Evolutionary conservation across 306 rosid genomes (phyloP).

Genomic region (Sophora flavescens): DNA sequence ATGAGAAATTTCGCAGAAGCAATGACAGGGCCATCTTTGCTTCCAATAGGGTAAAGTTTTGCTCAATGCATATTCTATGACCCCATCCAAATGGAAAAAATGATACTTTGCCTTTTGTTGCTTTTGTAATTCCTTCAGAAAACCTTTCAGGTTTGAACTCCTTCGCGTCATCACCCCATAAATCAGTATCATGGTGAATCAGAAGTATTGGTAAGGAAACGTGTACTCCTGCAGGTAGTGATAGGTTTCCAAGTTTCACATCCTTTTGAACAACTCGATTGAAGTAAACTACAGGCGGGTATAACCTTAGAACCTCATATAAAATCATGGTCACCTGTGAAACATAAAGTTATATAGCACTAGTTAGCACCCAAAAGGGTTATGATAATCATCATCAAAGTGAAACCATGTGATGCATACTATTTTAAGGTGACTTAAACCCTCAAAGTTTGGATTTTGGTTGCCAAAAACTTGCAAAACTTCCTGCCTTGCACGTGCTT

Average conservation of each 20-base stretch:
- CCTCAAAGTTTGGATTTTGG: constrained; percentile 42
- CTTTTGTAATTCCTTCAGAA: constrained; percentile 41
- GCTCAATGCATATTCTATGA: constrained; percentile 40
- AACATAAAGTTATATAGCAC: not conserved
- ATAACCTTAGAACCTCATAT: constrained; percentile 53
- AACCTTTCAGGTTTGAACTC: constrained; percentile 48
- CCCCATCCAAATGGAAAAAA: constrained; percentile 41
- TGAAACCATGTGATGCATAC: constrained; percentile 35
- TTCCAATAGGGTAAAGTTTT: constrained; percentile 35
- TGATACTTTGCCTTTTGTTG: constrained; percentile 3
- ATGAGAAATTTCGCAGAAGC: constrained; percentile 46
- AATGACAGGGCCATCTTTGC: constrained; percentile 50
- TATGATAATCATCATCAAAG: no score
- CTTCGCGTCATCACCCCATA: constrained; percentile 54
- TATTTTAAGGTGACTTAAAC: constrained; percentile 48
- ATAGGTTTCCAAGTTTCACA: constrained; percentile 39
- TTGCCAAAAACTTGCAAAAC: constrained; percentile 45
- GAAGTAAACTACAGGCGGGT: constrained; percentile 16
- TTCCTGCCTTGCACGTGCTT: constrained; percentile 49
- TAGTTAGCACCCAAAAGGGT: not conserved
- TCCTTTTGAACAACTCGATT: constrained; percentile 4
- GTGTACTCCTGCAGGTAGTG: constrained; percentile 43
- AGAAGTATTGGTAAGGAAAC: constrained; percentile 15
- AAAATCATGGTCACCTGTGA: constrained; percentile 50
- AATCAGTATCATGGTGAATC: constrained; percentile 39